A percentile compares a stretch with the other conserved stretches of the same genome.
Conservation (phyloP, 2,329 filamentous ascomycete genomes). For the Ophiocordyceps camponoti-rufipedis region DNA sequence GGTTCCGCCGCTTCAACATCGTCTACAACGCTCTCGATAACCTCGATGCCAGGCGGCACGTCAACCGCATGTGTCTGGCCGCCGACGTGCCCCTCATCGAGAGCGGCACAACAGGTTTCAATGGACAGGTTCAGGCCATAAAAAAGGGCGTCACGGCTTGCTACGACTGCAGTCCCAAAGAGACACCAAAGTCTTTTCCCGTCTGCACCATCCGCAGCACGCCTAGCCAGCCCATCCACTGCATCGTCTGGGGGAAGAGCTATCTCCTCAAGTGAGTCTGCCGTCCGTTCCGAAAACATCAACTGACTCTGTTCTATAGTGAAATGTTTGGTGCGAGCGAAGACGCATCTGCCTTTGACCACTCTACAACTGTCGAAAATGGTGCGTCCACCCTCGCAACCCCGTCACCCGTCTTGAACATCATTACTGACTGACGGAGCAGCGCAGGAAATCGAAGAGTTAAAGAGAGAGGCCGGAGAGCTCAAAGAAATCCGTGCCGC, state of each 20-base stretch:
- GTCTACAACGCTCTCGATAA: slow-evolving; percentile 98
- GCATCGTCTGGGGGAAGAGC: slow-evolving; percentile 97
- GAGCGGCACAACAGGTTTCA: slow-evolving; percentile 94
- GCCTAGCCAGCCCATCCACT: slow-evolving; percentile 90
- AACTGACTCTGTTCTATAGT: slow-evolving; percentile 2
- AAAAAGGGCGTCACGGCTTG: slow-evolving; percentile 83
- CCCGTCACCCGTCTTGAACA: too few species aligned
- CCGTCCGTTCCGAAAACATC: background rate
- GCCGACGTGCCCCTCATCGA: slow-evolving; percentile 83
- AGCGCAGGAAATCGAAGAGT: slow-evolving; percentile 68
- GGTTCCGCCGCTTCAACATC: slow-evolving; percentile 67
- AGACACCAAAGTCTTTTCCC: slow-evolving; percentile 79
- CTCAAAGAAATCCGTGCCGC: slow-evolving; percentile 67
- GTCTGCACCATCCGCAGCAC: slow-evolving; percentile 96
- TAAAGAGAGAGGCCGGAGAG: slow-evolving; percentile 68
- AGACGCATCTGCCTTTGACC: slow-evolving; percentile 66
- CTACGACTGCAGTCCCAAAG: slow-evolving; percentile 87
- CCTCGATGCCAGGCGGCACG: slow-evolving; percentile 78
- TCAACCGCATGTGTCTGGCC: slow-evolving; percentile 93
- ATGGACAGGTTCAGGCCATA: slow-evolving; percentile 94
- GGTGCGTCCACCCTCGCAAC: slow-evolving; percentile 20
- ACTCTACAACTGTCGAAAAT: slow-evolving; percentile 67
- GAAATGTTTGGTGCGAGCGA: slow-evolving; percentile 90
- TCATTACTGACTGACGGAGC: background rate
- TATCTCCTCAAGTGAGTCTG: slow-evolving; percentile 59